Conservation (phyloP, 805 yeast genomes). For the Kodamaea sagamina region DNA sequence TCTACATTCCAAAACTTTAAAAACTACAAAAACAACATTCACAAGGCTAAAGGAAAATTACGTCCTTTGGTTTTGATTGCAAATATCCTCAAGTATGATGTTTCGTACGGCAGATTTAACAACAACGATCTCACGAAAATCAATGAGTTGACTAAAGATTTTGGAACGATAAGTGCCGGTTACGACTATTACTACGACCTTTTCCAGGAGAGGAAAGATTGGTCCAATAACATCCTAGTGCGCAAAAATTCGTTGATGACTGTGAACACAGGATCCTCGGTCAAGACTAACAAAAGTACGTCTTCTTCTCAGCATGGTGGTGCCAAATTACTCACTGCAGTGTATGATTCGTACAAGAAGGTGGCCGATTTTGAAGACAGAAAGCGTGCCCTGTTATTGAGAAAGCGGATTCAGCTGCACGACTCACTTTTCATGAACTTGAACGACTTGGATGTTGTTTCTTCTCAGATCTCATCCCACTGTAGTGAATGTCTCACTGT, state of each 20-base stretch:
- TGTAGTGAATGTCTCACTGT: conserved; percentile 21
- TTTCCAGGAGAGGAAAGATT: conserved; percentile 28
- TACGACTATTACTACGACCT: conserved; percentile 31
- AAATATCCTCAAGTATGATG: conserved; percentile 22
- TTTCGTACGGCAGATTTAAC: conserved; percentile 31
- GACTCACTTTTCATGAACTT: conserved; percentile 17
- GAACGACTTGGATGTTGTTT: conserved; percentile 28
- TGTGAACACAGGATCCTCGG: not conserved
- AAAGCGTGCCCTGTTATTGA: conserved; percentile 21
- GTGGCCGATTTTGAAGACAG: conserved; percentile 32
- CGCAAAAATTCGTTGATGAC: conserved; percentile 2
- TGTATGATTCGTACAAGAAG: conserved; percentile 29
- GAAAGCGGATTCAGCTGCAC: conserved; percentile 18
- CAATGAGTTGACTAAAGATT: conserved; percentile 25
- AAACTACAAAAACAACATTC: conserved; percentile 21
- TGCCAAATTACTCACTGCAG: conserved; percentile 27
- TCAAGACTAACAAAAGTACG: not conserved
- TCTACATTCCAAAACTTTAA: conserved; percentile 26
- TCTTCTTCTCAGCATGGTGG: conserved; percentile 14
- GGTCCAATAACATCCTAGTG: conserved; percentile 17
- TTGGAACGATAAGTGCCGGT: conserved; percentile 25
- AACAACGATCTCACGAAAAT: conserved; percentile 29
- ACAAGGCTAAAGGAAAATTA: conserved; percentile 19
- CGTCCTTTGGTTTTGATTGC: conserved; percentile 25
- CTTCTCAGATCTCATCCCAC: conserved; percentile 21